Evolutionary conservation across 1,284 basidiomycete species (phyloP).

Genomic region (Rhodotorula sp.): DNA sequence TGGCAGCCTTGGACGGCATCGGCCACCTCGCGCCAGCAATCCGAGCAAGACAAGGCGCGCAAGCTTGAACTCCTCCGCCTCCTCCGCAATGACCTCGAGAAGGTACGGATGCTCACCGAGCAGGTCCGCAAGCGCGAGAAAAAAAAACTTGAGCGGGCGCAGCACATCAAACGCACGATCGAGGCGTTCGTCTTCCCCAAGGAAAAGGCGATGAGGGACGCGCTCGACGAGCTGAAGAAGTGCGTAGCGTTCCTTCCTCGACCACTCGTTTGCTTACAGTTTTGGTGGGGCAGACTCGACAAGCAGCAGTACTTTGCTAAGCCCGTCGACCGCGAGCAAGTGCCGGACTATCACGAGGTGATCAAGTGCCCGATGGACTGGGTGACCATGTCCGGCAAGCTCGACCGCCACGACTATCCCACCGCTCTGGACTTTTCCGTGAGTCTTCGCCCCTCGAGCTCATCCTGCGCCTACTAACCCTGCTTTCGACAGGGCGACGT

Average conservation of each 20-base stretch:
- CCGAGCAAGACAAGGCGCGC: conserved; percentile 76
- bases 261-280: not conserved
- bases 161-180: conserved; percentile 68
- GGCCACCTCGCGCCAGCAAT: conserved; percentile 63
- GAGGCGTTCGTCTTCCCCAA: conserved; percentile 67
- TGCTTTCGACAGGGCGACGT: conserved; percentile 66
- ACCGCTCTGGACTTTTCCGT: conserved; percentile 74
- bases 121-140: conserved; percentile 77
- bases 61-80: conserved; percentile 74
- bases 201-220: conserved; percentile 61
- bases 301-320: conserved; percentile 70
- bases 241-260: conserved; percentile 51
- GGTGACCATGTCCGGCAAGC: conserved; percentile 71
- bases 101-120: conserved; percentile 68
- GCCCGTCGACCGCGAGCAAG: conserved; percentile 73
- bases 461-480: not conserved
- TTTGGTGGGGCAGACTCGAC: conserved; percentile 61
- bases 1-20: conserved; percentile 83
- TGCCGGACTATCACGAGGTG: conserved; percentile 89
- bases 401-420: conserved; percentile 76
- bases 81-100: conserved; percentile 73
- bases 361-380: conserved; percentile 88
- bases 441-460: conserved; percentile 37
- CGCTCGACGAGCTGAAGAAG: conserved; percentile 70
- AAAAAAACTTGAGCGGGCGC: conserved; percentile 72